A percentile compares a stretch with the other conserved stretches of the same genome.
phyloP scores from a whole-genome alignment of 257 asterid species.

The Cordia subcordata region DNA sequence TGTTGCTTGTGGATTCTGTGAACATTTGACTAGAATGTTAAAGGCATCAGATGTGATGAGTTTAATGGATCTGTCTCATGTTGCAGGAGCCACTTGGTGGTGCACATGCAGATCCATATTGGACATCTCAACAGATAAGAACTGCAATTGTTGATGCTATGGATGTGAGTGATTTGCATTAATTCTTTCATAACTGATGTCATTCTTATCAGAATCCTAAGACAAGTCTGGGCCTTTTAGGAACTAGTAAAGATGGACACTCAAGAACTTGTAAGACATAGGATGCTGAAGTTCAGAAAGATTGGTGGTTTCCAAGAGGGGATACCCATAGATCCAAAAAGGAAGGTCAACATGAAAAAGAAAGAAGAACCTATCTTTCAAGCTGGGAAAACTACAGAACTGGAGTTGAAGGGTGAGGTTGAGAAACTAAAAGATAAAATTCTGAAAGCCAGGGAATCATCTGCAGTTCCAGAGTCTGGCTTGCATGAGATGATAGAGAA shows the following conservation, averaged over 20 bases:
- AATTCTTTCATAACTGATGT: constrained; percentile 1
- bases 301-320: constrained; percentile 72
- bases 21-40: neutral
- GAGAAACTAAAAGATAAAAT: constrained; percentile 55
- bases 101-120: constrained; percentile 85
- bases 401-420: constrained; percentile 54
- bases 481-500: constrained; percentile 46
- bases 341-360: constrained; percentile 62
- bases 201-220: constrained; percentile 15
- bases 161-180: constrained; percentile 63
- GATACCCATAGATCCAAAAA: constrained; percentile 56
- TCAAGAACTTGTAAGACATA: constrained; percentile 55
- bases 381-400: constrained; percentile 37
- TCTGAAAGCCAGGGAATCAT: constrained; percentile 38
- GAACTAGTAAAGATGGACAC: constrained; percentile 72
- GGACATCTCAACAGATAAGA: constrained; percentile 96
- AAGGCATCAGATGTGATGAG: neutral
- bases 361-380: constrained; percentile 48
- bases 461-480: constrained; percentile 27
- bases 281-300: constrained; percentile 65
- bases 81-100: constrained; percentile 98
- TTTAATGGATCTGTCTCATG: constrained; percentile 6
- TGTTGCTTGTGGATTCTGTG: neutral
- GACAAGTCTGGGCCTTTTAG: constrained; percentile 34
- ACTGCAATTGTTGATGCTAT: constrained; percentile 66